phyloP scores from a whole-genome alignment of 768 basidiomycete species.

The Tulasnella calospora region DNA sequence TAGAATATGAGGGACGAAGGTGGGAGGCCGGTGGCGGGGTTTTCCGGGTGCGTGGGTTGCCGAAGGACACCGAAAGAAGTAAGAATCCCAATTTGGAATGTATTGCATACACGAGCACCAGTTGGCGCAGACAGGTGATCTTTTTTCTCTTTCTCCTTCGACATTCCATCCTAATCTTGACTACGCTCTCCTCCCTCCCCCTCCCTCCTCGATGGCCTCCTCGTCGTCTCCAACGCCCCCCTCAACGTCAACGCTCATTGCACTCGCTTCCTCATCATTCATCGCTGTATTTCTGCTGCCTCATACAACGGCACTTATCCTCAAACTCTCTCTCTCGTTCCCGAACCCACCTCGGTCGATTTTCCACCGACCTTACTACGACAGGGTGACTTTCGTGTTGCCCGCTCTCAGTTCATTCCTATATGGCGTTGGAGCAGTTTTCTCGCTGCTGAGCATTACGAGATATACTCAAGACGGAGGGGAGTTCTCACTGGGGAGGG shows the following conservation, averaged over 20 bases:
- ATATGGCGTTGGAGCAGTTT: not conserved
- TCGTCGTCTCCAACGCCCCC: not conserved
- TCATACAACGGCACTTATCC: not conserved
- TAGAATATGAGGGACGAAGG: too few relatives aligned
- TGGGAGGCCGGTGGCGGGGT: too few relatives aligned
- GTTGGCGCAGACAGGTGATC: too few relatives aligned
- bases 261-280: not conserved
- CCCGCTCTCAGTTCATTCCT: not conserved
- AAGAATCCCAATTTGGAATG: too few relatives aligned
- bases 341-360: not conserved
- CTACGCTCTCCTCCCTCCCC: not conserved
- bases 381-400: not conserved
- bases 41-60: too few relatives aligned
- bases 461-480: not conserved
- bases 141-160: not conserved
- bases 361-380: not conserved
- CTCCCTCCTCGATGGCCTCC: not conserved
- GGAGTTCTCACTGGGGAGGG: not conserved
- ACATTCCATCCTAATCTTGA: not conserved
- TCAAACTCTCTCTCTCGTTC: not conserved
- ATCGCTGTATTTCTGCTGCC: not conserved
- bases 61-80: too few relatives aligned
- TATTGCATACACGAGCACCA: too few relatives aligned
- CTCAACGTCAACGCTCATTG: not conserved
- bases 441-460: not conserved